These are phyloP conservation scores for Nakazawaea populi DNA, from an alignment of 805 yeast species.

Conservation along the genomic window DNA sequence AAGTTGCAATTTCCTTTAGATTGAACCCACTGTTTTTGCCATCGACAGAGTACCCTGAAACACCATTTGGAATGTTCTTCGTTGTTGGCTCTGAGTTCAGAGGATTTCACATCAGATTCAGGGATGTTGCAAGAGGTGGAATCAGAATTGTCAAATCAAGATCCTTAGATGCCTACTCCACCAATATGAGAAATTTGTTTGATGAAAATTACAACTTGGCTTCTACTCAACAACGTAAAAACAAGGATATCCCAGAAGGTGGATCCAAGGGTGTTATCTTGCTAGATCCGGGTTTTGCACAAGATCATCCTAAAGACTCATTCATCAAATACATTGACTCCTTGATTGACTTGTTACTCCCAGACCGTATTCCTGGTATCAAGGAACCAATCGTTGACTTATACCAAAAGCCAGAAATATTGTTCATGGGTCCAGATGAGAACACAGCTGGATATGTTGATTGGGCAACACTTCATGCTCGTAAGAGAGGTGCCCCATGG, in stretches of 20 bases:
- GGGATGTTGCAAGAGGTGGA: slow-evolving; percentile 98
- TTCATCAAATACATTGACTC: slow-evolving; percentile 93
- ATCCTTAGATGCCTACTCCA: slow-evolving; percentile 76
- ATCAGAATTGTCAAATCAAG: slow-evolving; percentile 90
- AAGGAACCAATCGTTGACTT: slow-evolving; percentile 83
- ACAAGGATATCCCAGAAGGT: slow-evolving; percentile 98
- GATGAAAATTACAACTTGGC: slow-evolving; percentile 97
- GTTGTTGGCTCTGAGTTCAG: slow-evolving; percentile 95
- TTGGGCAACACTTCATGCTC: slow-evolving; percentile 97
- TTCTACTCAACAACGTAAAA: slow-evolving; percentile 91
- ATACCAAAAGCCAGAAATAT: slow-evolving; percentile 78
- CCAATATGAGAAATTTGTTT: slow-evolving; percentile 81
- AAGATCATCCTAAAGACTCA: slow-evolving; percentile 74
- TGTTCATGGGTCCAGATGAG: slow-evolving; percentile 99
- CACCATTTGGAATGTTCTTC: slow-evolving; percentile 91
- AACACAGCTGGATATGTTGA: slow-evolving; percentile 94
- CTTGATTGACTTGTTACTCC: slow-evolving; percentile 76
- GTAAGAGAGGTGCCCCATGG: slow-evolving; percentile 89
- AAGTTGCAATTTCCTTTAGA: slow-evolving; percentile 92
- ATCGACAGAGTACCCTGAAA: slow-evolving; percentile 79
- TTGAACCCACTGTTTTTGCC: slow-evolving; percentile 86
- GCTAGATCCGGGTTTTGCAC: slow-evolving; percentile 65
- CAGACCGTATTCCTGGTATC: slow-evolving; percentile 63
- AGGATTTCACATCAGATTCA: slow-evolving; percentile 94
- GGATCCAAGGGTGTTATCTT: slow-evolving; percentile 97